Conservation (phyloP, 2,329 filamentous ascomycete species). For the Didymellaceae sp. region DNA sequence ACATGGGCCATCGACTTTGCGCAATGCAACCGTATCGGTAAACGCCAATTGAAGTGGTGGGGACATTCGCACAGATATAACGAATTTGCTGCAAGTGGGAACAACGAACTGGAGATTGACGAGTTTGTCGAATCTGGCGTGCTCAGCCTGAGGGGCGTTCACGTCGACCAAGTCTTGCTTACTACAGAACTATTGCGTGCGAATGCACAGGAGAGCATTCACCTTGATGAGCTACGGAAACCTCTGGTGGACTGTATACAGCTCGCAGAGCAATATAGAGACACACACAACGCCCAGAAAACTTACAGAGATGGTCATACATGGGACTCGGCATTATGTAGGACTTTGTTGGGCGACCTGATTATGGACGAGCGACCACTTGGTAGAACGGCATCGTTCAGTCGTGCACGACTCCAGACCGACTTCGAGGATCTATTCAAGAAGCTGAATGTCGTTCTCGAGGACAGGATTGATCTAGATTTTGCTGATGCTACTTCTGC, state of each 20-base stretch:
- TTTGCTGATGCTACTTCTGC: background rate
- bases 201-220: background rate
- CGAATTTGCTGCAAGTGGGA: conserved; percentile 13
- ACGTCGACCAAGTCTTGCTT: conserved; percentile 11
- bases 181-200: conserved; percentile 3
- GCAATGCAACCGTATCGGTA: conserved; percentile 18
- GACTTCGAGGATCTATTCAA: background rate
- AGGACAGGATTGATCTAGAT: background rate
- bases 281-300: fast-evolving
- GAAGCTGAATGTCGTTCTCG: background rate
- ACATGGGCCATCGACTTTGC: conserved; percentile 31
- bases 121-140: background rate
- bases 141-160: conserved; percentile 3
- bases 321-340: conserved; percentile 15
- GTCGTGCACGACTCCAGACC: background rate
- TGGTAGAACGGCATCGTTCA: background rate
- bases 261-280: background rate
- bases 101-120: background rate
- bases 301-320: conserved; percentile 4
- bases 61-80: conserved; percentile 25
- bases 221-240: background rate
- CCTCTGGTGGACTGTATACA: background rate
- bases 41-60: conserved; percentile 30
- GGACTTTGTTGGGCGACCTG: conserved; percentile 19
- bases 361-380: conserved; percentile 21